Percentiles rank a stretch among this genome's conserved stretches.
Evolutionary conservation across 345 rosid species (phyloP).

Genomic region (Eucalyptus globulus): DNA sequence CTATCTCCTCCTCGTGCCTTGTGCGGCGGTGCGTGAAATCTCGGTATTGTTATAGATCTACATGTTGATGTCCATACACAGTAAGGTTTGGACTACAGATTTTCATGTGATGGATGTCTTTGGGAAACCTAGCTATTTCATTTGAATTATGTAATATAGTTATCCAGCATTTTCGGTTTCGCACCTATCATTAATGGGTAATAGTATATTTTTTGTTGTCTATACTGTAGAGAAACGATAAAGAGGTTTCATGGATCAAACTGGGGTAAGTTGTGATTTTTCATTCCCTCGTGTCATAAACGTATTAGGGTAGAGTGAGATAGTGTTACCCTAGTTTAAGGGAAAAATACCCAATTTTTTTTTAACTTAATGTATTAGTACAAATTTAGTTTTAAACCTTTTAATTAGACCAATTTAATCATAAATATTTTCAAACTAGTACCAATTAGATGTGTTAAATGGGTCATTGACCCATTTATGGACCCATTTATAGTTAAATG

Average conservation of each 20-base stretch:
- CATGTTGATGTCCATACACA: background rate
- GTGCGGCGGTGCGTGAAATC: background rate
- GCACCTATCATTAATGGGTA: background rate
- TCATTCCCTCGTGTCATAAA: background rate
- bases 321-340: accelerated
- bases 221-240: background rate
- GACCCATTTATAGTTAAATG: no score
- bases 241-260: background rate
- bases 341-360: background rate
- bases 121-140: background rate
- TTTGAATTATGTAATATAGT: background rate
- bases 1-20: background rate
- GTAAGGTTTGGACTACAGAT: background rate
- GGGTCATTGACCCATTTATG: no score
- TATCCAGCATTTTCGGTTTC: background rate
- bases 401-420: accelerated
- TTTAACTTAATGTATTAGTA: accelerated
- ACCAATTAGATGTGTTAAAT: no score
- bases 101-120: background rate
- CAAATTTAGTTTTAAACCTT: no score
- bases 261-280: background rate
- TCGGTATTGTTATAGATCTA: background rate
- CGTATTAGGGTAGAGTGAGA: background rate
- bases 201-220: background rate
- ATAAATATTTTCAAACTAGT: no score